A percentile compares a stretch with the other conserved stretches of the same genome.
These are phyloP conservation scores for Microsporum audouinii DNA, from an alignment of 2,329 filamentous ascomycete genomes.

Conservation along the genomic window DNA sequence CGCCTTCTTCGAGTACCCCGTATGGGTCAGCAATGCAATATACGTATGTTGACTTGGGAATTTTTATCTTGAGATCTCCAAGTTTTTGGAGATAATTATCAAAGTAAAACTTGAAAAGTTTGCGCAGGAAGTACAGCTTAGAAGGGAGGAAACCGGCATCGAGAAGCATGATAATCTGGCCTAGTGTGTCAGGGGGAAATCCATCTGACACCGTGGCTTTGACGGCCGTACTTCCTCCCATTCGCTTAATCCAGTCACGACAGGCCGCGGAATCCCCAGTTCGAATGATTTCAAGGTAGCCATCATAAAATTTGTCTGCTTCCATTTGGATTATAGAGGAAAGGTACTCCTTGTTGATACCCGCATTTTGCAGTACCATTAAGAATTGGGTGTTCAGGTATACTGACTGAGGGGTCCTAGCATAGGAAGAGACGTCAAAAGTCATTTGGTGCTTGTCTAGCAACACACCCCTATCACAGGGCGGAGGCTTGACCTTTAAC, in stretches of 20 bases:
- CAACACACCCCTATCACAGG: conserved; percentile 22
- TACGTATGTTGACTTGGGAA: conserved; percentile 43
- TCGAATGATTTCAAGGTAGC: conserved; percentile 29
- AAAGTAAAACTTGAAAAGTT: conserved; percentile 31
- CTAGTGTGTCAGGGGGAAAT: conserved; percentile 26
- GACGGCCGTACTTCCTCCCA: background rate
- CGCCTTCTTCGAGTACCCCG: conserved; percentile 40
- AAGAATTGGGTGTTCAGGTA: conserved; percentile 45
- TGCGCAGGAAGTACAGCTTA: conserved; percentile 32
- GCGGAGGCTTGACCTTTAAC: conserved; percentile 42
- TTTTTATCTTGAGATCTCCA: conserved; percentile 37
- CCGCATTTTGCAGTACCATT: conserved; percentile 44
- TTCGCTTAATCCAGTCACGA: conserved; percentile 18
- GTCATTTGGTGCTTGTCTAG: conserved; percentile 39
- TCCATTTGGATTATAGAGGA: conserved; percentile 31
- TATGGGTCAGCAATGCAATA: conserved; percentile 48
- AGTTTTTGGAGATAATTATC: conserved; percentile 33
- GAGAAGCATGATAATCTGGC: conserved; percentile 28
- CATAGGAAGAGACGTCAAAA: conserved; percentile 45
- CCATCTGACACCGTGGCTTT: conserved; percentile 21
- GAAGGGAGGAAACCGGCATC: conserved; percentile 39
- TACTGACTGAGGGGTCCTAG: conserved; percentile 33
- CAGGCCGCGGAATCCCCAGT: conserved; percentile 25
- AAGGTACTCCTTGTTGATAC: conserved; percentile 35
- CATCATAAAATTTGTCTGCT: conserved; percentile 25